These are phyloP conservation scores for Fusarium sp. DNA, from an alignment of 2,329 filamentous ascomycete species.

Conservation along the genomic window DNA sequence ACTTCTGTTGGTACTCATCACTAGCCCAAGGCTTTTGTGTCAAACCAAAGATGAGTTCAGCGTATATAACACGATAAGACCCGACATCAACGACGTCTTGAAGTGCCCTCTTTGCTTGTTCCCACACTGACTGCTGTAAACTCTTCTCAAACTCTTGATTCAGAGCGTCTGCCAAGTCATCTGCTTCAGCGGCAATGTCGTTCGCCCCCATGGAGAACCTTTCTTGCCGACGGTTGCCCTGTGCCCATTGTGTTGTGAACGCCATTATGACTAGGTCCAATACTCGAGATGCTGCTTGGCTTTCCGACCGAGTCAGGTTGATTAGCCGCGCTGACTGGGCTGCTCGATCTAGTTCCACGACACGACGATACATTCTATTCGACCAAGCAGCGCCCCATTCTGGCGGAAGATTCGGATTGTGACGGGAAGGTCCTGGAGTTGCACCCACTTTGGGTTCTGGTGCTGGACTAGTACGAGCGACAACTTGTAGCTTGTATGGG, in stretches of 20 bases:
- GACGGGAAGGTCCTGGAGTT: not conserved
- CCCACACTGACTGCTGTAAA: not conserved
- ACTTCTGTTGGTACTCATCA: not conserved
- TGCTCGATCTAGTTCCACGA: not conserved
- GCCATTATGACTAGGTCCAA: fast-evolving
- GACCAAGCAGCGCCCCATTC: not conserved
- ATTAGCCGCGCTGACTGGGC: not conserved
- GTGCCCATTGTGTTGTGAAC: not conserved
- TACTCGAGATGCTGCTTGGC: not conserved
- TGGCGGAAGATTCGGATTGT: not conserved
- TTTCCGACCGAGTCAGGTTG: fast-evolving
- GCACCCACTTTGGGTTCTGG: fast-evolving
- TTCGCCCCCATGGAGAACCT: fast-evolving
- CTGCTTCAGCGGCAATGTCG: not conserved
- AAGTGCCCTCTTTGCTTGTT: not conserved
- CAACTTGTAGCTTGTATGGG: not conserved
- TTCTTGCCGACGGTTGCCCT: not conserved
- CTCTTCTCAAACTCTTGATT: not conserved
- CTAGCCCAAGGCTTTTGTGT: not conserved
- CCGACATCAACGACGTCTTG: not conserved
- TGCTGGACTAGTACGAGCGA: not conserved
- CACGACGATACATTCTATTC: not conserved
- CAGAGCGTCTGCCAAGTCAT: not conserved
- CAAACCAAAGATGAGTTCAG: not conserved
- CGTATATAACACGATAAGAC: not conserved